Percentiles rank a stretch among this genome's conserved stretches.
Evolutionary conservation across 352 stramenopile species (phyloP).

Genomic region (Phytophthora vignae): DNA sequence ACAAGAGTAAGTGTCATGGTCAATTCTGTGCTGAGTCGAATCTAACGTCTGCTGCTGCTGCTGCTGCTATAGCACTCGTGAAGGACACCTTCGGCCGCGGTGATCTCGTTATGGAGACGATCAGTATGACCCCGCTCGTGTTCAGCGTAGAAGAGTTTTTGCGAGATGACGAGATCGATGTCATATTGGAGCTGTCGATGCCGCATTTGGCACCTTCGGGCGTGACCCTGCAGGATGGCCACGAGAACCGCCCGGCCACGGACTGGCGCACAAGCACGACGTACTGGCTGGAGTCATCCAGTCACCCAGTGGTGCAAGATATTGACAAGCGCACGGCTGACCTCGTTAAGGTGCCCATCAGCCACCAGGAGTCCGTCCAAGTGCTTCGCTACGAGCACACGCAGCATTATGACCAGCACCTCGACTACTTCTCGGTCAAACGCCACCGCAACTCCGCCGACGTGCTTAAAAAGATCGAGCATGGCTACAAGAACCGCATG

Average conservation of each 20-base stretch:
- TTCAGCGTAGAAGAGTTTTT: conserved; percentile 82
- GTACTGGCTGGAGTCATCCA: conserved; percentile 70
- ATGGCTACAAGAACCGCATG: conserved; percentile 87
- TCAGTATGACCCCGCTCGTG: conserved; percentile 73
- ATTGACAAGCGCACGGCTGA: conserved; percentile 75
- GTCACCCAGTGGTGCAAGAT: conserved; percentile 47
- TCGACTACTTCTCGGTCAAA: conserved; percentile 67
- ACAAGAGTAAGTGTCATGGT: conserved; percentile 57
- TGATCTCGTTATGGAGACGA: conserved; percentile 63
- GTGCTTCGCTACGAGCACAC: conserved; percentile 76
- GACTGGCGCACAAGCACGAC: conserved; percentile 85
- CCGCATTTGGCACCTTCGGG: conserved; percentile 66
- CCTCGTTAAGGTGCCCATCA: conserved; percentile 63
- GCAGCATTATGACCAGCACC: conserved; percentile 83
- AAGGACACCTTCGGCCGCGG: conserved; percentile 53
- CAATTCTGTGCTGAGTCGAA: neutral
- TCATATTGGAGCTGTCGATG: conserved; percentile 75
- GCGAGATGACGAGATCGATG: conserved; percentile 77
- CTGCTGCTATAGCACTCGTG: conserved; percentile 41
- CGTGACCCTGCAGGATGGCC: conserved; percentile 67
- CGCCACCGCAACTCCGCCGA: conserved; percentile 48
- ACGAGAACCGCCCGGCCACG: conserved; percentile 68
- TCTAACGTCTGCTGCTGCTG: conserved; percentile 11
- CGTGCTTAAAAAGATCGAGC: conserved; percentile 61
- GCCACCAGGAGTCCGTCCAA: conserved; percentile 75